Evolutionary conservation across 129 eudicot genomes (phyloP).

Genomic region (Tanacetum coccineum): DNA sequence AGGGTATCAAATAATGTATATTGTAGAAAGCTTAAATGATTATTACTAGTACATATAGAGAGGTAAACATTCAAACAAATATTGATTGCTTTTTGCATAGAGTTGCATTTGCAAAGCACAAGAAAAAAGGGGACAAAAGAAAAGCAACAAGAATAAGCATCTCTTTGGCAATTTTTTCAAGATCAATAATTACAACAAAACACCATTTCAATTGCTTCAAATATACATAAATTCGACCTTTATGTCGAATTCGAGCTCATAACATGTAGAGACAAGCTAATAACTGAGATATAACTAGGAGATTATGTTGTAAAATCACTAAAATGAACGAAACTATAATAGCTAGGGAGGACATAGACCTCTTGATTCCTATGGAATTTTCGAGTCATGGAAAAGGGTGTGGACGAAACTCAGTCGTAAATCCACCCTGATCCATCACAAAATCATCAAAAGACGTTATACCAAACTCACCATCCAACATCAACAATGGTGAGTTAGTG

Average conservation of each 20-base stretch:
- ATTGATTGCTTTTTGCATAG: conserved; percentile 25
- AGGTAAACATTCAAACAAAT: conserved; percentile 22
- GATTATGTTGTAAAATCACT: conserved; percentile 11
- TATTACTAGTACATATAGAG: too few relatives aligned
- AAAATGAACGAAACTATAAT: not conserved
- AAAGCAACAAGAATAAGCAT: conserved; percentile 33
- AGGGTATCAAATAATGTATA: too few relatives aligned
- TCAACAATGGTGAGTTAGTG: conserved; percentile 23
- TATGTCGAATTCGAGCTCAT: not conserved
- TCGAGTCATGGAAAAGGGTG: conserved; percentile 34
- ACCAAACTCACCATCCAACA: conserved; percentile 39
- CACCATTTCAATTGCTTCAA: conserved; percentile 21
- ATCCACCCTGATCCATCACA: conserved; percentile 35
- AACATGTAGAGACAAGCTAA: conserved; percentile 9
- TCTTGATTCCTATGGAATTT: not conserved
- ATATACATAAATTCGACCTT: conserved; percentile 1
- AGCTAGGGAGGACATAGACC: not conserved
- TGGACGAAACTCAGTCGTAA: conserved; percentile 34
- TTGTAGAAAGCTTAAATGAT: too few relatives aligned
- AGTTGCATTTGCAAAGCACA: conserved; percentile 28
- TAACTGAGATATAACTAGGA: conserved; percentile 8
- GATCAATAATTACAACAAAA: conserved; percentile 32
- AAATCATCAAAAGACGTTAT: conserved; percentile 26
- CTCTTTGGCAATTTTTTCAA: conserved; percentile 26
- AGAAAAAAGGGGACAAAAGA: conserved; percentile 18